Percentiles rank a stretch among this genome's conserved stretches.
These are phyloP conservation scores for Cercospora sesami DNA, from an alignment of 2,329 filamentous ascomycete species.

Conservation along the genomic window DNA sequence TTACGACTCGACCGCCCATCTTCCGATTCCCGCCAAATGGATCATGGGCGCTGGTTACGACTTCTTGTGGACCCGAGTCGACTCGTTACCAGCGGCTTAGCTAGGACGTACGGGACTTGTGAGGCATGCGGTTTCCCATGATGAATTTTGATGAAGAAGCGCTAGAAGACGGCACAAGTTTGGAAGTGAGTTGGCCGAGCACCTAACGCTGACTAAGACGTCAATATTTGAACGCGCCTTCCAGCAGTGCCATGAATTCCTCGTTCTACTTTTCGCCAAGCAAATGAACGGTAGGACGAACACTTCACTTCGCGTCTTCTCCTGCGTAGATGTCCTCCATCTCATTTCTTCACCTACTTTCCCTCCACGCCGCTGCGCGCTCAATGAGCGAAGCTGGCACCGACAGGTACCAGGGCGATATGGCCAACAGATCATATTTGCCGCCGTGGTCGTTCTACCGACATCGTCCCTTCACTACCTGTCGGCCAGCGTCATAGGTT, in stretches of 20 bases:
- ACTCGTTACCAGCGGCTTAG: background rate
- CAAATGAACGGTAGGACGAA: background rate
- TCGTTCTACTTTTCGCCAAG: background rate
- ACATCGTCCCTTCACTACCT: background rate
- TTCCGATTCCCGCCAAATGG: slow-evolving; percentile 1
- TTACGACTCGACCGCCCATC: background rate
- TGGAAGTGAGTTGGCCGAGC: background rate
- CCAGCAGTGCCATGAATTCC: background rate
- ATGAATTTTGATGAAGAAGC: background rate
- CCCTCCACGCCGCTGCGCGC: background rate
- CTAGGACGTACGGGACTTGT: background rate
- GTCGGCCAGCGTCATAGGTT: background rate
- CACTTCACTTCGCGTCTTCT: background rate
- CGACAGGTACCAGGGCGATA: background rate
- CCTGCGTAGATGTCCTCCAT: background rate
- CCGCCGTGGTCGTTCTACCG: background rate
- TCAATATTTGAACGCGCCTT: background rate
- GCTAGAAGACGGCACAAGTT: background rate
- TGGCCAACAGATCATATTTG: background rate
- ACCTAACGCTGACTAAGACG: background rate
- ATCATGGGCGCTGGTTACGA: background rate
- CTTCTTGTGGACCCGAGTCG: background rate
- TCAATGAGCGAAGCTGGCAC: background rate
- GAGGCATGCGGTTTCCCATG: background rate
- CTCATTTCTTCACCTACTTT: background rate